Evolutionary conservation across 1,139 yeast genomes (phyloP), one percentile per base, ranked within the genome.

Genomic region (Kodamaea fungicola): DNA sequence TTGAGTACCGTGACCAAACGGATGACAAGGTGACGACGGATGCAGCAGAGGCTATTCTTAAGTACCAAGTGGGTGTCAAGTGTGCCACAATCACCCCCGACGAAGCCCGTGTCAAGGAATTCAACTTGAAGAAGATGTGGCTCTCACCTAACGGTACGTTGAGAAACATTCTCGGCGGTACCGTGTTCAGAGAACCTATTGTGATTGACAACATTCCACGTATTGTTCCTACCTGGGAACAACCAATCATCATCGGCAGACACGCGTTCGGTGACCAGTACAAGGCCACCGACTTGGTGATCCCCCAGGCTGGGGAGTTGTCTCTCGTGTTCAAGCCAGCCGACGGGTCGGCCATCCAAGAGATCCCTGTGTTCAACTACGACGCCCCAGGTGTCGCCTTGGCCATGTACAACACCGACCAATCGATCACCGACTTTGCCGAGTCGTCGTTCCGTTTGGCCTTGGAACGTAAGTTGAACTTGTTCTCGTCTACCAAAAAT

Each of bases 71-170:
- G 30, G 94, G 90, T 41, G 78, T 84, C 47, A 84, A 84, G 62
- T 84, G 94, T 74, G 94, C 94, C 42, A 84, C 94, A 31, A 84
- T 84, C 51, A 84, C 94, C 2, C 94, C 94, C 2, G 94, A 84
- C 58, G 94, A 84, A 61, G 82, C 79, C 30, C 75, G 94, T 64
- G 92, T 84, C 33, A 70, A 80, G 54, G 94, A 84, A 57, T 84
- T 83, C 55, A 68, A 73, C 36, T 69, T 84, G 60, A 81, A 82
- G 60, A 79, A 84, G 59, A 84, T 84, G 94, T 84, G 92, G 92
- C 73, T 80, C 43, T 83, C 90, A 12, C 94, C 94, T 50, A 84
- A 84, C 58, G 94, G 94, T 47, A 84, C 94, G 27, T 82, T 84
- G 54, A 75, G 94, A 70, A 84, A 84, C 61, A 82, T 84, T 43